These are phyloP conservation scores for Astrocystis sublimbata DNA, from an alignment of 495 filamentous ascomycete species.

Conservation along the genomic window DNA sequence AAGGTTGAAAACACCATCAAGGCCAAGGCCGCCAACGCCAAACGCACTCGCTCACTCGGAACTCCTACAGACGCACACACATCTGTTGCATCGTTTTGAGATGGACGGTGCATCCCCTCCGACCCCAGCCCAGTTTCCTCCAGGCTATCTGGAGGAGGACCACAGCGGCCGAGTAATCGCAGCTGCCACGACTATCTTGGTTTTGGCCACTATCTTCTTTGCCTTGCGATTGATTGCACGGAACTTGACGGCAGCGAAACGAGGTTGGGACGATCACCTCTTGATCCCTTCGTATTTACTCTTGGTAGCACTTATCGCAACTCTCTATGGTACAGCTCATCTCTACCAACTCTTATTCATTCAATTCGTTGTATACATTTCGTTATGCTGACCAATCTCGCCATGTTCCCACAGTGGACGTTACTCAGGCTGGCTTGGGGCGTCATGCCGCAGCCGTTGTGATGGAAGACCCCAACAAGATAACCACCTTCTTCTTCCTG, in stretches of 20 bases:
- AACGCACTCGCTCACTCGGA: too few species aligned
- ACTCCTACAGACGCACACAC: too few species aligned
- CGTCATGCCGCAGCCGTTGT: background rate
- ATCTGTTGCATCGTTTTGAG: too few species aligned
- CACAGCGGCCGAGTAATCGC: slow-evolving; percentile 18
- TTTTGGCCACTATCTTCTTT: slow-evolving; percentile 22
- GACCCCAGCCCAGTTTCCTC: slow-evolving; percentile 17
- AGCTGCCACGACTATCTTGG: slow-evolving; percentile 21
- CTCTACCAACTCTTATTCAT: background rate
- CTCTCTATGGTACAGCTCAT: background rate
- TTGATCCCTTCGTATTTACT: slow-evolving; percentile 23
- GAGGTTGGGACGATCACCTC: slow-evolving; percentile 26
- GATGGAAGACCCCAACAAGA: slow-evolving; percentile 18
- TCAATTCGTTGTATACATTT: background rate
- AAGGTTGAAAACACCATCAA: too few species aligned
- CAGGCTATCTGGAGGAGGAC: slow-evolving; percentile 22
- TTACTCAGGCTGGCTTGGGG: background rate
- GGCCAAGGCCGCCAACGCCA: too few species aligned
- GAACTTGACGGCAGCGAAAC: slow-evolving; percentile 16
- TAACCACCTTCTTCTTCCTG: slow-evolving; percentile 3
- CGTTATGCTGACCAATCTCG: background rate
- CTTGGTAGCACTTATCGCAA: slow-evolving; percentile 8
- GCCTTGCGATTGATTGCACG: slow-evolving; percentile 22
- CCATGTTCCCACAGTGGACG: background rate
- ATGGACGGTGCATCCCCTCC: too few species aligned